Conservation (phyloP, 192 early-diverging fungal genomes). For the Gaertneriomyces semiglobifer region DNA sequence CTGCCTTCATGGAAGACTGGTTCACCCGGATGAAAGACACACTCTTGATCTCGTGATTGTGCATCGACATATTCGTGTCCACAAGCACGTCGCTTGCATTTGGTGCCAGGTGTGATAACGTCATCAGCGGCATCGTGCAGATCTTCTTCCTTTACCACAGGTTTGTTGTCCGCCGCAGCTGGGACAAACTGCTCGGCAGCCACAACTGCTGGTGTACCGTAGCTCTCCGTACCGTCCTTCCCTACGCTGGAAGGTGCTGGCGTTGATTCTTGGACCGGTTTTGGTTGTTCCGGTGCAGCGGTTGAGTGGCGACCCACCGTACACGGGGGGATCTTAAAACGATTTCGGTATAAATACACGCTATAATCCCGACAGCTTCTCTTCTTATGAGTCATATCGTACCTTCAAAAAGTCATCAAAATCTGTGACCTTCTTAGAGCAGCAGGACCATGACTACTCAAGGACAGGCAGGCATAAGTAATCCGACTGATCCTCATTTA, state of each 20-base stretch:
- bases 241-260: slow-evolving; percentile 22
- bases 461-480: neutral
- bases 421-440: slow-evolving; percentile 78
- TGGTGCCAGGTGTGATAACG: slow-evolving; percentile 64
- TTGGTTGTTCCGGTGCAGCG: slow-evolving; percentile 33
- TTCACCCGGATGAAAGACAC: slow-evolving; percentile 82
- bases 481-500: neutral
- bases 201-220: slow-evolving; percentile 34
- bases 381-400: neutral
- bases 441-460: slow-evolving; percentile 86
- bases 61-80: slow-evolving; percentile 61
- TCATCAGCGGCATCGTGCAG: slow-evolving; percentile 76
- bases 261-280: slow-evolving; percentile 40
- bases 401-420: slow-evolving; percentile 90
- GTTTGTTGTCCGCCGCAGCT: slow-evolving; percentile 19
- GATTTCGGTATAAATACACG: neutral
- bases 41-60: slow-evolving; percentile 52
- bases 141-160: slow-evolving; percentile 58
- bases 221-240: slow-evolving; percentile 36
- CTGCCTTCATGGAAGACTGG: slow-evolving; percentile 97
- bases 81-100: slow-evolving; percentile 84
- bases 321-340: slow-evolving; percentile 72
- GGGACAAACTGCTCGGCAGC: slow-evolving; percentile 22
- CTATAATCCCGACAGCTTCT: no score
- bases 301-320: slow-evolving; percentile 69